phyloP scores from a whole-genome alignment of 148 eudicot species.

The Suaeda aralocaspica region DNA sequence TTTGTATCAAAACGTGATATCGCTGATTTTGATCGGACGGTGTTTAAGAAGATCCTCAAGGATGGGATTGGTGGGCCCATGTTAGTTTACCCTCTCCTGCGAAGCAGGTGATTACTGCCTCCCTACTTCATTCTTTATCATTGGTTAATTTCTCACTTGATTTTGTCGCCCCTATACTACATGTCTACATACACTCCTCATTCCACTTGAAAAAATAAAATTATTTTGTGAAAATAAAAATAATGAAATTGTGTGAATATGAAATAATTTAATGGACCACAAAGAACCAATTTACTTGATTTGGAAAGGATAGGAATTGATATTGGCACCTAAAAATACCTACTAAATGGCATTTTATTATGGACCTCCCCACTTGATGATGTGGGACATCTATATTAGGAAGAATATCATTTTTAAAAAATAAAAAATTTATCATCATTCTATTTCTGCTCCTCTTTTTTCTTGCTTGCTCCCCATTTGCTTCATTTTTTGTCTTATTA shows the following conservation, averaged over 20 bases:
- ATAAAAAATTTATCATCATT: slow-evolving; percentile 4
- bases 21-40: slow-evolving; percentile 60
- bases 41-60: slow-evolving; percentile 61
- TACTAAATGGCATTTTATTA: slow-evolving; percentile 19
- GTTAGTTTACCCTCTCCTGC: slow-evolving; percentile 76
- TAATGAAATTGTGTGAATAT: background rate
- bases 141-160: no score
- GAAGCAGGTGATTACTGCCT: slow-evolving; percentile 31
- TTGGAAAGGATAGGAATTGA: slow-evolving; percentile 25
- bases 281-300: slow-evolving; percentile 24
- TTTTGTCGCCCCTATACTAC: no score
- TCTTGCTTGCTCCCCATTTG: background rate
- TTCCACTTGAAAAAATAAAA: background rate
- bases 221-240: no score
- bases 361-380: slow-evolving; percentile 28
- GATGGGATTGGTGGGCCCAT: slow-evolving; percentile 89
- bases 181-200: no score
- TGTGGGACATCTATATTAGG: slow-evolving; percentile 8
- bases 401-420: background rate
- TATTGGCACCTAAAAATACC: slow-evolving; percentile 9
- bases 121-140: no score
- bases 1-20: slow-evolving; percentile 67
- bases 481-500: slow-evolving; percentile 7
- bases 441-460: background rate
- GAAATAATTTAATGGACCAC: slow-evolving; percentile 27